These are phyloP conservation scores for Saccharata proteae DNA, from an alignment of 2,329 filamentous ascomycete species.

Conservation along the genomic window DNA sequence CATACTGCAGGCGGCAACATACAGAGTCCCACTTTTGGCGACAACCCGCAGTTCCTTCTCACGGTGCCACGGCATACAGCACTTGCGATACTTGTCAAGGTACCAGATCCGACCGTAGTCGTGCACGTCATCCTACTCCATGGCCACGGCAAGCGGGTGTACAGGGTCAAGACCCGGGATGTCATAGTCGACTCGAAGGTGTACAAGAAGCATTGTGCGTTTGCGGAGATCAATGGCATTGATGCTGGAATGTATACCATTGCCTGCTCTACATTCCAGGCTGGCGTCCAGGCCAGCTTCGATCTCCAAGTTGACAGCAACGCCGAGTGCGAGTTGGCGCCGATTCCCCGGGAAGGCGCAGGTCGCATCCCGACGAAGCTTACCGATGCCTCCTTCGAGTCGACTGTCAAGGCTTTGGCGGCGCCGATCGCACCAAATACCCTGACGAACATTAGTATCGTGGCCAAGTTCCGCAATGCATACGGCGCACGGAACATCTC, in stretches of 20 bases:
- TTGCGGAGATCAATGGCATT: slow-evolving; percentile 50
- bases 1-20: slow-evolving; percentile 78
- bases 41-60: slow-evolving; percentile 78
- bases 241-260: slow-evolving; percentile 70
- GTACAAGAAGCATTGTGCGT: slow-evolving; percentile 68
- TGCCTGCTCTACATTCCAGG: slow-evolving; percentile 82
- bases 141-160: slow-evolving; percentile 60
- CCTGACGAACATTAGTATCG: slow-evolving; percentile 50
- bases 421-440: slow-evolving; percentile 38
- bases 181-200: slow-evolving; percentile 77
- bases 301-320: slow-evolving; percentile 61
- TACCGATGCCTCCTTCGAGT: slow-evolving; percentile 37
- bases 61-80: slow-evolving; percentile 44
- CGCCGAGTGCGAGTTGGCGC: slow-evolving; percentile 41
- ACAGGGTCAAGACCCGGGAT: slow-evolving; percentile 59
- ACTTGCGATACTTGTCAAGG: slow-evolving; percentile 63
- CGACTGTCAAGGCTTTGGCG: slow-evolving; percentile 40
- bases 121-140: slow-evolving; percentile 79
- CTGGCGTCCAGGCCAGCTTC: slow-evolving; percentile 63
- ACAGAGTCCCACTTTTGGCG: slow-evolving; percentile 61
- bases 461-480: slow-evolving; percentile 33
- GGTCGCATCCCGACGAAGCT: slow-evolving; percentile 57
- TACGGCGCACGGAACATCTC: slow-evolving; percentile 14
- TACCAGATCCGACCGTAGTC: slow-evolving; percentile 52
- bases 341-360: slow-evolving; percentile 60